phyloP scores from a whole-genome alignment of 1,284 basidiomycete genomes.

The Malassezia psittaci region DNA sequence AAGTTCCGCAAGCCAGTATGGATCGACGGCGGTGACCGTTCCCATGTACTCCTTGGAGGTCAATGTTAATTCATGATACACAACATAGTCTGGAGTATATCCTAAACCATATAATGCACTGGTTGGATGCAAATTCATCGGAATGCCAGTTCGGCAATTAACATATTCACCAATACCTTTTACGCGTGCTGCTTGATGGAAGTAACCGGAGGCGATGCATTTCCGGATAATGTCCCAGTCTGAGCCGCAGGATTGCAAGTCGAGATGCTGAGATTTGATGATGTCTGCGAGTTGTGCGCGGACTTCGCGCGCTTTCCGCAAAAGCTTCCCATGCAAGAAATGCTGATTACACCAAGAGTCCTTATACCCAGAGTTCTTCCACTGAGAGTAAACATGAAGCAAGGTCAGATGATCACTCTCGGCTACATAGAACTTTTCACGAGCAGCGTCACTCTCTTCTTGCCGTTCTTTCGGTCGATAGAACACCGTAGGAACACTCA shows the following conservation, averaged over 20 bases:
- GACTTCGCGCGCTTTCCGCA: conserved; percentile 93
- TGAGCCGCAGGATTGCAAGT: conserved; percentile 74
- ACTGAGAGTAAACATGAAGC: conserved; percentile 92
- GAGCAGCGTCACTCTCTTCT: conserved; percentile 88
- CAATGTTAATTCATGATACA: conserved; percentile 70
- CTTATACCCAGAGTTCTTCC: conserved; percentile 81
- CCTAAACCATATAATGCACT: conserved; percentile 91
- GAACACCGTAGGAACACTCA: conserved; percentile 85
- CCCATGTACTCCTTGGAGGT: conserved; percentile 36
- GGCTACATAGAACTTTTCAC: conserved; percentile 96
- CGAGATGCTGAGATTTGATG: conserved; percentile 95
- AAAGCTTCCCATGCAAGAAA: conserved; percentile 88
- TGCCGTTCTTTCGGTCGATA: conserved; percentile 88
- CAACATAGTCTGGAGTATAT: conserved; percentile 83
- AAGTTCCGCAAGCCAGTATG: conserved; percentile 47
- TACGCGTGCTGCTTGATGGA: conserved; percentile 94
- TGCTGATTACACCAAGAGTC: conserved; percentile 91
- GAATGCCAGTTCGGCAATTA: conserved; percentile 80
- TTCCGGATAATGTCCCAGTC: conserved; percentile 95
- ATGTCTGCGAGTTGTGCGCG: conserved; percentile 91
- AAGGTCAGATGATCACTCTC: conserved; percentile 95
- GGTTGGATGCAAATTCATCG: conserved; percentile 84
- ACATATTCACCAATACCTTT: conserved; percentile 99
- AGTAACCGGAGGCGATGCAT: conserved; percentile 94
- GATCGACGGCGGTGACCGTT: conserved; percentile 45